phyloP scores from a whole-genome alignment of 1,139 yeast genomes.

The Casaregolazyma lundiana region DNA sequence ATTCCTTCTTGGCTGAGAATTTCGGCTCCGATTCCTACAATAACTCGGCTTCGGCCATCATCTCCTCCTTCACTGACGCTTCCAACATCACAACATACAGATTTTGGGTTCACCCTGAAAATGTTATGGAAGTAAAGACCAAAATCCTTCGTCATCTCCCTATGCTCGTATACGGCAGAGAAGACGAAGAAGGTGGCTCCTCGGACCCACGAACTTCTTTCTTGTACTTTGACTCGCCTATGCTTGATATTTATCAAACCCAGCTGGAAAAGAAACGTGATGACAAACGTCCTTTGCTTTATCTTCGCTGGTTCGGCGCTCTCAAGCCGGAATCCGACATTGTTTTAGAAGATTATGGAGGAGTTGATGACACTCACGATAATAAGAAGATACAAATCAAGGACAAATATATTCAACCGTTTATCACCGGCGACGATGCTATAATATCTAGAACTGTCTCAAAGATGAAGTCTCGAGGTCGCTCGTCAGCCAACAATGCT shows the following conservation, averaged over 20 bases:
- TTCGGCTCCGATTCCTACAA: conserved; percentile 25
- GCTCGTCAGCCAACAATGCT: conserved; percentile 35
- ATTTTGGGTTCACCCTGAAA: conserved; percentile 96
- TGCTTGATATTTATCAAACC: conserved; percentile 80
- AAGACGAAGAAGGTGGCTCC: conserved; percentile 35
- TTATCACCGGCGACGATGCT: conserved; percentile 43
- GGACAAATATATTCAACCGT: conserved; percentile 71
- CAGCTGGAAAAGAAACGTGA: conserved; percentile 52
- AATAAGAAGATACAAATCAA: conserved; percentile 54
- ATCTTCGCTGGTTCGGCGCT: conserved; percentile 90
- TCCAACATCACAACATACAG: conserved; percentile 72
- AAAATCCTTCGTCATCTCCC: conserved; percentile 90
- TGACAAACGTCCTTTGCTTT: conserved; percentile 68
- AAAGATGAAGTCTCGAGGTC: conserved; percentile 55
- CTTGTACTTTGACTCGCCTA: conserved; percentile 78
- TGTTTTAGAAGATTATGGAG: conserved; percentile 57
- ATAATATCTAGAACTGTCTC: conserved; percentile 45
- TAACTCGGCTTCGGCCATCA: conserved; percentile 28
- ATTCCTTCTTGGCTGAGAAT: conserved; percentile 76
- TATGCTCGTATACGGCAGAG: conserved; percentile 64
- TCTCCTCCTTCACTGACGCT: conserved; percentile 37
- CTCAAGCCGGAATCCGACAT: conserved; percentile 72
- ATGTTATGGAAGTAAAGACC: conserved; percentile 94
- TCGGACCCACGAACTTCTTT: conserved; percentile 81
- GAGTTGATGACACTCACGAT: conserved; percentile 31